phyloP scores from a whole-genome alignment of 2,329 filamentous ascomycete species.

The Colletotrichum sidae region DNA sequence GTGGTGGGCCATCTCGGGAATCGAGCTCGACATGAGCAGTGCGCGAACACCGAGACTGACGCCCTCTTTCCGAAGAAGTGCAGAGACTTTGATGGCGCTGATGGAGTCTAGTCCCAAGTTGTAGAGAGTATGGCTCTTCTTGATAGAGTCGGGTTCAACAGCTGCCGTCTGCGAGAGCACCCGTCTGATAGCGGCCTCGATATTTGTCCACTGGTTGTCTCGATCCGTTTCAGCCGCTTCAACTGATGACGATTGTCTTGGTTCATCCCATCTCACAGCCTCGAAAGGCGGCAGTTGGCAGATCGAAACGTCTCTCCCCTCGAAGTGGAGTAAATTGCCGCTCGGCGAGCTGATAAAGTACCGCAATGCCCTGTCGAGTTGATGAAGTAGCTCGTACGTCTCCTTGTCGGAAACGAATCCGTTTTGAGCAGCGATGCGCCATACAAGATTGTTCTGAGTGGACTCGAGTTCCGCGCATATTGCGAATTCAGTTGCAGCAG shows the following conservation, averaged over 20 bases:
- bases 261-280: neutral
- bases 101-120: conserved; percentile 93
- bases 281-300: conserved; percentile 69
- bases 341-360: conserved; percentile 64
- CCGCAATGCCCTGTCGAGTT: conserved; percentile 69
- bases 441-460: conserved; percentile 65
- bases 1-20: conserved; percentile 66
- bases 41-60: conserved; percentile 76
- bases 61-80: conserved; percentile 73
- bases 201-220: conserved; percentile 47
- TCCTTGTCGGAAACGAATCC: conserved; percentile 60
- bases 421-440: conserved; percentile 79
- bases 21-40: conserved; percentile 74
- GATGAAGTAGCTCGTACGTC: conserved; percentile 63
- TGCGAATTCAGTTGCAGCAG: conserved; percentile 81
- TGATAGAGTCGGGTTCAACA: conserved; percentile 68
- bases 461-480: conserved; percentile 85
- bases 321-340: conserved; percentile 65
- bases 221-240: neutral
- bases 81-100: conserved; percentile 85
- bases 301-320: conserved; percentile 66
- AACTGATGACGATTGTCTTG: neutral
- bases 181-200: conserved; percentile 55
- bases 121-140: conserved; percentile 75
- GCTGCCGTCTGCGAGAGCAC: conserved; percentile 70